These are phyloP conservation scores for Globisporangium okanoganense DNA, from an alignment of 352 stramenopile species.

Conservation along the genomic window DNA sequence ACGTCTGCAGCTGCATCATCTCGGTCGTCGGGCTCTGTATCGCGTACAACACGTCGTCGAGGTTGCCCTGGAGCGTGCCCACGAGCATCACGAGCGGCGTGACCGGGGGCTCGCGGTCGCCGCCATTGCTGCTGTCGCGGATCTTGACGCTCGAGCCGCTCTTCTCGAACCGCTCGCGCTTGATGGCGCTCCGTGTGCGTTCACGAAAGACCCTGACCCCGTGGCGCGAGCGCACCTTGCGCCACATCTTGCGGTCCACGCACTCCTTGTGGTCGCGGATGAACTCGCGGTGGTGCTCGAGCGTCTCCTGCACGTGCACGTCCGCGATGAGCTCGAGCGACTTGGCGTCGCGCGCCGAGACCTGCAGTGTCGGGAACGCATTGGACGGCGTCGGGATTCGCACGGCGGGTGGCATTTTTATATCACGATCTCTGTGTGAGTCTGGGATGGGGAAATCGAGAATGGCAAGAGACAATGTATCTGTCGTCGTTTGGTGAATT, in stretches of 20 bases:
- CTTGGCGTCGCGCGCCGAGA: constrained; percentile 8
- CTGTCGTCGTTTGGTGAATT: too few relatives aligned
- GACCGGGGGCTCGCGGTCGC: not conserved
- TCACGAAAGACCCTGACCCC: constrained; percentile 2
- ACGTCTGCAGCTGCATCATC: constrained; percentile 47
- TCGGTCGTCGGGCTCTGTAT: constrained; percentile 25
- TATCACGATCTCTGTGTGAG: not conserved
- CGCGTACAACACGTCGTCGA: constrained; percentile 19
- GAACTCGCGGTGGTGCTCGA: constrained; percentile 13
- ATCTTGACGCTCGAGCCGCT: constrained; percentile 11
- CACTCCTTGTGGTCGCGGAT: constrained; percentile 11
- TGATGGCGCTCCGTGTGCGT: not conserved
- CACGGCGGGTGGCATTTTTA: not conserved
- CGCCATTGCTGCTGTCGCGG: not conserved
- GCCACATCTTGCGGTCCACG: constrained; percentile 13
- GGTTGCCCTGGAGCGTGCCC: constrained; percentile 13
- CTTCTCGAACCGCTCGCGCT: constrained; percentile 12
- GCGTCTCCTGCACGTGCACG: constrained; percentile 4
- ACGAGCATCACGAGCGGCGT: constrained; percentile 13
- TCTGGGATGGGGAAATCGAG: not conserved
- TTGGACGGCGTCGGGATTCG: constrained; percentile 5
- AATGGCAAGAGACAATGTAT: not conserved
- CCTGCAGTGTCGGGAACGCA: constrained; percentile 11
- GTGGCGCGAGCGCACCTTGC: not conserved
- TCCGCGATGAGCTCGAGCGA: constrained; percentile 8